A percentile compares a stretch with the other conserved stretches of the same genome.
Conservation (phyloP, 768 basidiomycete genomes). For the Kwoniella bestiolae region DNA sequence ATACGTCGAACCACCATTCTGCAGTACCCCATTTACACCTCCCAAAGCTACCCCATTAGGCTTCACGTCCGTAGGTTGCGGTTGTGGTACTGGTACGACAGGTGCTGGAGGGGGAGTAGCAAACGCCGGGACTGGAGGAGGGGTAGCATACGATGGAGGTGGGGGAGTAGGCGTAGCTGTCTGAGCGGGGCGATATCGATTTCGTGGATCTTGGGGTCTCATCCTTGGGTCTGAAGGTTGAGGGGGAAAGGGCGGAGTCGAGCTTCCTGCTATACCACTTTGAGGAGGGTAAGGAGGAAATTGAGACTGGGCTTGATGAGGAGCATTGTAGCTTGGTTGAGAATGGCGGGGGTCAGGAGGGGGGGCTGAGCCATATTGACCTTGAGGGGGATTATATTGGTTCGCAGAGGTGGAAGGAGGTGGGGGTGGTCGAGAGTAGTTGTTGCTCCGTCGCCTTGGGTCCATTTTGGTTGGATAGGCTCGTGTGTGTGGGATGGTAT, state of each 20-base stretch:
- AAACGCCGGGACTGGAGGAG: slow-evolving; percentile 4
- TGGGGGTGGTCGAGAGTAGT: slow-evolving; percentile 20
- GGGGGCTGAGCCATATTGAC: slow-evolving; percentile 5
- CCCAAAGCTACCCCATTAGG: slow-evolving; percentile 17
- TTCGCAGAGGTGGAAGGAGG: not conserved
- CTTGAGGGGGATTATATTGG: slow-evolving; percentile 9
- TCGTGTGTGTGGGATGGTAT: not conserved
- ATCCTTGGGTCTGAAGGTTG: slow-evolving; percentile 29
- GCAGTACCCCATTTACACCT: not conserved
- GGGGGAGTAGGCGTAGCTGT: slow-evolving; percentile 33
- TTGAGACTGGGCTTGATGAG: not conserved
- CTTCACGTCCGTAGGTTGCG: slow-evolving; percentile 11
- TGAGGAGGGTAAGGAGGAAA: slow-evolving; percentile 17
- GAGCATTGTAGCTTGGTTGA: not conserved
- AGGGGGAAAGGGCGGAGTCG: slow-evolving; percentile 28
- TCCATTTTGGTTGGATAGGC: slow-evolving; percentile 28
- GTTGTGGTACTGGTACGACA: not conserved
- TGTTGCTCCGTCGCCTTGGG: slow-evolving; percentile 35
- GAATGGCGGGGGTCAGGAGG: slow-evolving; percentile 8
- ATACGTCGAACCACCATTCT: slow-evolving; percentile 6
- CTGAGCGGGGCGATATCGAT: slow-evolving; percentile 14
- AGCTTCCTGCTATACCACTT: not conserved
- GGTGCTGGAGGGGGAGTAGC: too few relatives aligned
- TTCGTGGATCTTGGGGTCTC: slow-evolving; percentile 42
- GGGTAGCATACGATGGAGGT: slow-evolving; percentile 13